Percentiles rank a stretch among this genome's conserved stretches.
phyloP scores from a whole-genome alignment of 164 flowering plant genomes.

The Chimonanthus praecox region DNA sequence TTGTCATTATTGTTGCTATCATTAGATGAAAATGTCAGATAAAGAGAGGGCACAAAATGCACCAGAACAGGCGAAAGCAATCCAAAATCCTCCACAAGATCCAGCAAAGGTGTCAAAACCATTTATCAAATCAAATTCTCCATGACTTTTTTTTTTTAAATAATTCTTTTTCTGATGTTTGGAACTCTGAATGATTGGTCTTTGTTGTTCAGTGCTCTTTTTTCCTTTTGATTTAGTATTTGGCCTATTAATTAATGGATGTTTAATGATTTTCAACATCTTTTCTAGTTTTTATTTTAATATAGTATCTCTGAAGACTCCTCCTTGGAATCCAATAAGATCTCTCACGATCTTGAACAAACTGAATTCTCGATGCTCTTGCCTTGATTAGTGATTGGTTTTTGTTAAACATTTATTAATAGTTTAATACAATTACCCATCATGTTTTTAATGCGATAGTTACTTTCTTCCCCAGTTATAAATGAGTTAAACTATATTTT shows the following conservation, averaged over 20 bases:
- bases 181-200: slow-evolving; percentile 1
- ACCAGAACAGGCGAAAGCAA: not conserved
- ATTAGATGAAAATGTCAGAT: slow-evolving; percentile 6
- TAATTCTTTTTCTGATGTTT: not conserved
- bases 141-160: not conserved
- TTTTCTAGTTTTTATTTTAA: too few relatives aligned
- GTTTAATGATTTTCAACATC: not conserved
- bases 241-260: not conserved
- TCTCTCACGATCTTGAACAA: not conserved
- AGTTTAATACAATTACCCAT: too few relatives aligned
- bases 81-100: slow-evolving; percentile 5
- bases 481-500: too few relatives aligned
- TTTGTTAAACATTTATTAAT: too few relatives aligned
- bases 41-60: not conserved
- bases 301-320: not conserved
- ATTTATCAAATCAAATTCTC: not conserved
- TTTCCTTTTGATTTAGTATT: not conserved
- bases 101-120: slow-evolving; percentile 7
- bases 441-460: not conserved
- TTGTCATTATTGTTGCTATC: not conserved
- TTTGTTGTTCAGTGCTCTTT: slow-evolving; percentile 1
- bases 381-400: too few relatives aligned
- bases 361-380: not conserved
- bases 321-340: not conserved
- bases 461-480: too few relatives aligned